A percentile compares a stretch with the other conserved stretches of the same genome.
Conservation (phyloP, 192 early-diverging fungal genomes). For the Coemansia furcata region DNA sequence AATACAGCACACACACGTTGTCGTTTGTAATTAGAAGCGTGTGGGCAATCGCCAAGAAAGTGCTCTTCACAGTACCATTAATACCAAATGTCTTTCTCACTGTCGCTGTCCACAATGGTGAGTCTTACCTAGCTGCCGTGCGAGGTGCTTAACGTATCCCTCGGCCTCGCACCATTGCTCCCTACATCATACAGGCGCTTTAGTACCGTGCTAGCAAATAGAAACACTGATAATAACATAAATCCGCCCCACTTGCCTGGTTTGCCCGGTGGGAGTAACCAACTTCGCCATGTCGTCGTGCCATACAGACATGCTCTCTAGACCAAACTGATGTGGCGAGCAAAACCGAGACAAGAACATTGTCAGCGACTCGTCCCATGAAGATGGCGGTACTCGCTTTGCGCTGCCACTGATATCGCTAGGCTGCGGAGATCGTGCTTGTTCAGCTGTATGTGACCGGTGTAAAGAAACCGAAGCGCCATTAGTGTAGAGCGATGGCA, state of each 20-base stretch:
- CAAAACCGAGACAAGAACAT: constrained; percentile 34
- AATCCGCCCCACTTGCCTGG: constrained; percentile 8
- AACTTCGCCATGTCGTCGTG: constrained; percentile 44
- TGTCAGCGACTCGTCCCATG: constrained; percentile 35
- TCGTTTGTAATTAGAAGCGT: constrained; percentile 2
- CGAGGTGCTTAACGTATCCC: constrained; percentile 28
- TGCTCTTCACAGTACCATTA: not conserved
- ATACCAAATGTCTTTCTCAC: not conserved
- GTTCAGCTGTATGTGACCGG: constrained; percentile 39
- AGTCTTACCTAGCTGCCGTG: constrained; percentile 29
- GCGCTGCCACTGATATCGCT: not conserved
- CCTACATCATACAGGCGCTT: constrained; percentile 8
- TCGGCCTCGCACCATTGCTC: constrained; percentile 42
- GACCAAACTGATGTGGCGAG: constrained; percentile 37
- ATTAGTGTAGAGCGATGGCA: constrained; percentile 6
- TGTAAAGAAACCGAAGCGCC: constrained; percentile 8
- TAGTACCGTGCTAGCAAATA: not conserved
- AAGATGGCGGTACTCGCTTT: constrained; percentile 15
- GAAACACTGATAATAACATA: not conserved
- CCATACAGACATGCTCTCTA: constrained; percentile 45
- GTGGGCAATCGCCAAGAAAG: not conserved
- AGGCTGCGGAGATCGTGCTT: constrained; percentile 15
- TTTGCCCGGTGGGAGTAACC: constrained; percentile 5
- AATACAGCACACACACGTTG: constrained; percentile 7
- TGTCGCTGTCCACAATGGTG: not conserved